Conservation (phyloP, 306 rosid species). For the Medicago lupulina region DNA sequence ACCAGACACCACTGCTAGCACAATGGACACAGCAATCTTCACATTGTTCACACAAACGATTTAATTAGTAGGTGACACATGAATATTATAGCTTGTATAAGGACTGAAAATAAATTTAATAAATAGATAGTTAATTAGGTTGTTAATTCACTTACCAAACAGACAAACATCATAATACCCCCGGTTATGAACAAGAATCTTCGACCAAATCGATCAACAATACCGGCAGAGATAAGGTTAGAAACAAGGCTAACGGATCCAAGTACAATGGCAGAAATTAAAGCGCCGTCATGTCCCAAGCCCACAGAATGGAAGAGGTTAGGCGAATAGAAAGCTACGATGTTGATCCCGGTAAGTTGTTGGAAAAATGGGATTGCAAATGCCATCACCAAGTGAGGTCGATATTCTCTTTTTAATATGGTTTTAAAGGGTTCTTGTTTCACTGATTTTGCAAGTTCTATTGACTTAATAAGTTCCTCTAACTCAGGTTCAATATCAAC, state of each 20-base stretch:
- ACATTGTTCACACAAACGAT: neutral
- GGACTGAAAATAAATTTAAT: too few species aligned
- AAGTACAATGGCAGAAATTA: conserved; percentile 61
- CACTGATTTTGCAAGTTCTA: conserved; percentile 42
- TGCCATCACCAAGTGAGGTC: conserved; percentile 71
- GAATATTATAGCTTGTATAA: too few species aligned
- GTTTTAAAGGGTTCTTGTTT: conserved; percentile 56
- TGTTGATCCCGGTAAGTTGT: conserved; percentile 69
- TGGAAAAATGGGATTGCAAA: conserved; percentile 62
- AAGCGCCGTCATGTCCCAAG: conserved; percentile 60
- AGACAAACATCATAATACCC: conserved; percentile 66
- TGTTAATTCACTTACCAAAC: conserved; percentile 46
- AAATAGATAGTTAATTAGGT: neutral
- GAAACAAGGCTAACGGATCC: conserved; percentile 60
- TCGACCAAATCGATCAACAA: conserved; percentile 75
- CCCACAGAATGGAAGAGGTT: conserved; percentile 74
- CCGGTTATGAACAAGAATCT: conserved; percentile 65
- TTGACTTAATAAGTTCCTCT: conserved; percentile 44
- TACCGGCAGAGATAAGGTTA: conserved; percentile 49
- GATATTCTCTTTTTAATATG: conserved; percentile 57
- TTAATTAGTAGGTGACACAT: neutral
- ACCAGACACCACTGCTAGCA: conserved; percentile 56
- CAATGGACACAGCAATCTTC: conserved; percentile 64
- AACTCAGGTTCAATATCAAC: conserved; percentile 57
- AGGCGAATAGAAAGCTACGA: conserved; percentile 75